Evolutionary conservation across 352 stramenopile genomes (phyloP).

Genomic region (Phytophthora brassicae): DNA sequence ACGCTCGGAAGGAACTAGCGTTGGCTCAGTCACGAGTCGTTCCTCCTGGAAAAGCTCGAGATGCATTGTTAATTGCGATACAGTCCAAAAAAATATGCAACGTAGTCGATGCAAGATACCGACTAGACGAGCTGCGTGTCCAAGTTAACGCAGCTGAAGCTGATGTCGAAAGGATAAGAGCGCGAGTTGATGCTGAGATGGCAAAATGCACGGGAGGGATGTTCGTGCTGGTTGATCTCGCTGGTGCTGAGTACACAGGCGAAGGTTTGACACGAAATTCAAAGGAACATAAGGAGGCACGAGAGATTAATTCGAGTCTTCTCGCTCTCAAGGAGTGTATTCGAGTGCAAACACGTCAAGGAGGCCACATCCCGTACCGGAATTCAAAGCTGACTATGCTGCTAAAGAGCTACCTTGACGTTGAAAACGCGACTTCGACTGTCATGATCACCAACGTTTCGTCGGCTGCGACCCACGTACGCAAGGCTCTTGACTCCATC

Average conservation of each 20-base stretch:
- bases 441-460: slow-evolving; percentile 58
- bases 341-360: slow-evolving; percentile 24
- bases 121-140: slow-evolving; percentile 22
- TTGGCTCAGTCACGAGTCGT: slow-evolving; percentile 41
- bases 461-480: slow-evolving; percentile 20
- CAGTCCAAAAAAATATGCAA: slow-evolving; percentile 44
- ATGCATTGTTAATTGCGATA: slow-evolving; percentile 52
- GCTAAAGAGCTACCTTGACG: slow-evolving; percentile 37
- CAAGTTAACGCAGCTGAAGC: slow-evolving; percentile 26
- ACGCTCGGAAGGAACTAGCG: slow-evolving; percentile 31
- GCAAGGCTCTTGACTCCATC: slow-evolving; percentile 42
- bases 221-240: slow-evolving; percentile 56
- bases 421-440: slow-evolving; percentile 19
- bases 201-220: slow-evolving; percentile 25
- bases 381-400: slow-evolving; percentile 58
- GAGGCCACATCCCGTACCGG: slow-evolving; percentile 33
- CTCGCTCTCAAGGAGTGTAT: slow-evolving; percentile 58
- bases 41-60: slow-evolving; percentile 47
- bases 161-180: slow-evolving; percentile 22
- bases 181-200: slow-evolving; percentile 16
- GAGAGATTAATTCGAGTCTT: slow-evolving; percentile 50
- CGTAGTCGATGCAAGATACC: slow-evolving; percentile 34
- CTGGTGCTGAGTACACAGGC: slow-evolving; percentile 58
- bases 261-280: slow-evolving; percentile 31
- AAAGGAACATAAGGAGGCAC: slow-evolving; percentile 25